A percentile compares a stretch with the other conserved stretches of the same genome.
Evolutionary conservation across 257 asterid species (phyloP).

Genomic region (Primulina eburnea): DNA sequence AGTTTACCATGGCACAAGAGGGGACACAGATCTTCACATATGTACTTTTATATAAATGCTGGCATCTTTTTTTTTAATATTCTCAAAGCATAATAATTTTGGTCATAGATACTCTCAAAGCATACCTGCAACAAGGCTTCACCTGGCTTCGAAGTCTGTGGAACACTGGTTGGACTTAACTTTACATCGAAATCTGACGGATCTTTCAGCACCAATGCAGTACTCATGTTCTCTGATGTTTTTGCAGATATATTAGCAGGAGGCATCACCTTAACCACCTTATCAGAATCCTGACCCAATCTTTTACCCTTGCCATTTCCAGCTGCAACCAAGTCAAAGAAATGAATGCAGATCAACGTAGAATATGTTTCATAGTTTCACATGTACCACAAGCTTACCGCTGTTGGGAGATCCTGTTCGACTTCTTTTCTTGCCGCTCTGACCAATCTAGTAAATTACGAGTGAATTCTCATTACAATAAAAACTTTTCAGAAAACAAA

Average conservation of each 20-base stretch:
- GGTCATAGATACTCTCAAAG: not conserved
- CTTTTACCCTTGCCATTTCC: conserved; percentile 49
- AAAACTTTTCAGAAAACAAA: conserved; percentile 8
- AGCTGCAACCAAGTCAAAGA: conserved; percentile 20
- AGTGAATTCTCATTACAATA: conserved; percentile 4
- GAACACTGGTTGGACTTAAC: conserved; percentile 39
- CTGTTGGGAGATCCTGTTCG: conserved; percentile 57
- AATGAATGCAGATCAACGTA: conserved; percentile 1
- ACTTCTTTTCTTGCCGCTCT: conserved; percentile 63
- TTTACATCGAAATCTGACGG: conserved; percentile 42
- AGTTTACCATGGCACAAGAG: too few relatives aligned
- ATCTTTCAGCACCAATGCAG: conserved; percentile 49
- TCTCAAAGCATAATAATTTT: too few relatives aligned
- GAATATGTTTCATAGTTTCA: too few relatives aligned
- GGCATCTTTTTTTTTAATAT: too few relatives aligned
- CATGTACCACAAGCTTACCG: conserved; percentile 38
- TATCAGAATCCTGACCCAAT: conserved; percentile 40
- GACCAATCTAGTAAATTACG: conserved; percentile 44
- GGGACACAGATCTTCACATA: too few relatives aligned
- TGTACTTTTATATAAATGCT: too few relatives aligned
- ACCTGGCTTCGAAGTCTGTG: conserved; percentile 39
- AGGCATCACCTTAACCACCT: conserved; percentile 29
- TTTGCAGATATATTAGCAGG: conserved; percentile 35
- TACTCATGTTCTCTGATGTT: conserved; percentile 38
- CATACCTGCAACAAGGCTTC: conserved; percentile 73